phyloP scores from a whole-genome alignment of 495 filamentous ascomycete species.

The Penicillium soppii region DNA sequence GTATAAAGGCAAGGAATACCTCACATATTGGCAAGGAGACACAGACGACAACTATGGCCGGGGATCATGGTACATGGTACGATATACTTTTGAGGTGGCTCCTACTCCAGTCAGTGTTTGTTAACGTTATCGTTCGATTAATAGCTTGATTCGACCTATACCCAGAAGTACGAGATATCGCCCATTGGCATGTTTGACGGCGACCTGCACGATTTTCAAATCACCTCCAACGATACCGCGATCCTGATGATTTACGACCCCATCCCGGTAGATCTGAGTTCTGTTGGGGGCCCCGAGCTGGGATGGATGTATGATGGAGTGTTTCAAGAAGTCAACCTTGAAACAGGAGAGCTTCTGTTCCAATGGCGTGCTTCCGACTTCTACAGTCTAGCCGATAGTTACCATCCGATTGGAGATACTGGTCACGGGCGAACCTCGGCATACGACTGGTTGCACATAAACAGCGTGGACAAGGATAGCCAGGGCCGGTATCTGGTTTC shows the following conservation, averaged over 20 bases:
- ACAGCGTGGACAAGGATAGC: conserved; percentile 55
- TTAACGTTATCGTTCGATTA: not conserved
- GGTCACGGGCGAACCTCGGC: conserved; percentile 17
- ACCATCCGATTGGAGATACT: conserved; percentile 15
- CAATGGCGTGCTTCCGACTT: conserved; percentile 39
- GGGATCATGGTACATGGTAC: conserved; percentile 55
- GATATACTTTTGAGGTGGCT: not conserved
- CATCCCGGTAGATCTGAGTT: conserved; percentile 41
- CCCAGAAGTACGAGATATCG: conserved; percentile 34
- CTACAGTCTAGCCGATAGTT: conserved; percentile 24
- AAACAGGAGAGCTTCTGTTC: conserved; percentile 40
- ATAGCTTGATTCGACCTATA: conserved; percentile 50
- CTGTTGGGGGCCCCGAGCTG: conserved; percentile 41
- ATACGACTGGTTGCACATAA: conserved; percentile 58
- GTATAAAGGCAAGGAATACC: conserved; percentile 44
- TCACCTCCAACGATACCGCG: conserved; percentile 48
- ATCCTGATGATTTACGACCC: conserved; percentile 53
- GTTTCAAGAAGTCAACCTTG: conserved; percentile 46
- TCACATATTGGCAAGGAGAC: conserved; percentile 56
- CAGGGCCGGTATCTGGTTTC: conserved; percentile 56
- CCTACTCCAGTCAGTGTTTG: not conserved
- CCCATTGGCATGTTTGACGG: conserved; percentile 32
- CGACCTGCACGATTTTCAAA: conserved; percentile 46
- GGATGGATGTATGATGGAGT: conserved; percentile 46
- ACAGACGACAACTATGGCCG: conserved; percentile 47